phyloP scores from a whole-genome alignment of 768 basidiomycete genomes.

The Naganishia randhawae region DNA sequence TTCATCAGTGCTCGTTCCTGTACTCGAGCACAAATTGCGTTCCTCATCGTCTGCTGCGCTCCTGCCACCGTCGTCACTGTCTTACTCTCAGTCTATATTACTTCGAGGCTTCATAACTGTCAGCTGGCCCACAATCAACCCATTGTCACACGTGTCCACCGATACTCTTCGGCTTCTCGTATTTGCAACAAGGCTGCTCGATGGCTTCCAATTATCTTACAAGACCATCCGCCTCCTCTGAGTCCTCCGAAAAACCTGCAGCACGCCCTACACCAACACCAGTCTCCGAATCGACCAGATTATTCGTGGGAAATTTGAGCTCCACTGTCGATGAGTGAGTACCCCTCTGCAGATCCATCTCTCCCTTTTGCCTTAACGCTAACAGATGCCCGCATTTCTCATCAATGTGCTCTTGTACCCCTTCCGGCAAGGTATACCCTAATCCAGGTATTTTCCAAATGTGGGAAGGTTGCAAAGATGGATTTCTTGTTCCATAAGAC shows the following conservation, averaged over 20 bases:
- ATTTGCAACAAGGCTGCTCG: not conserved
- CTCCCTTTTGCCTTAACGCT: conserved; percentile 9
- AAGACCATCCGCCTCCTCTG: not conserved
- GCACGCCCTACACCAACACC: not conserved
- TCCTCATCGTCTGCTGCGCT: no score
- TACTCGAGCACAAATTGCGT: no score
- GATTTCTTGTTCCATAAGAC: conserved; percentile 95
- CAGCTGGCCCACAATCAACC: no score
- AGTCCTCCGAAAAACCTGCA: not conserved
- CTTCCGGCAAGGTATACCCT: conserved; percentile 66
- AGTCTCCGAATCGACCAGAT: conserved; percentile 50
- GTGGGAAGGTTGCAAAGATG: conserved; percentile 84
- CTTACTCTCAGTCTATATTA: no score
- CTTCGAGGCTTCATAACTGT: no score
- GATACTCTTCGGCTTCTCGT: not conserved
- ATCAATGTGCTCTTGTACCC: conserved; percentile 14
- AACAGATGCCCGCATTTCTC: not conserved
- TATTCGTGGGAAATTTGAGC: conserved; percentile 87
- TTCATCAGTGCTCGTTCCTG: no score
- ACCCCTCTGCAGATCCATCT: conserved; percentile 4
- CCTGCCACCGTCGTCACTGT: no score
- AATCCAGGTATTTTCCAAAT: conserved; percentile 83
- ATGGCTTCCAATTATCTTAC: conserved; percentile 20
- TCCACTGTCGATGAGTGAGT: conserved; percentile 79
- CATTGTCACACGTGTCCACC: not conserved